phyloP scores from a whole-genome alignment of 2,329 filamentous ascomycete genomes.

The Fusarium gaditjirri region DNA sequence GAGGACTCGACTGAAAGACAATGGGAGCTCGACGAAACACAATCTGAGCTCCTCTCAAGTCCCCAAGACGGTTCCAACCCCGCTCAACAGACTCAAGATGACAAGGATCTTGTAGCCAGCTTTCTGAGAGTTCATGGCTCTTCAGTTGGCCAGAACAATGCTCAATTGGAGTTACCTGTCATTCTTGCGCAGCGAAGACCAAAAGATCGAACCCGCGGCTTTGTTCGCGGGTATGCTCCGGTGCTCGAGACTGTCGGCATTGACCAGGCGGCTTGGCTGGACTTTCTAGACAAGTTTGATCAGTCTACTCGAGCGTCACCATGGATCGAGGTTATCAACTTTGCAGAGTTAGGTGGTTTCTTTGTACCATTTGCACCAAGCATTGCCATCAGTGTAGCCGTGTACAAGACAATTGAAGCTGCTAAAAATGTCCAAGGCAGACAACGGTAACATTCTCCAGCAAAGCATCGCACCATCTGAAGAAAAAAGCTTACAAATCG shows the following conservation, averaged over 20 bases:
- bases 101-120: background rate
- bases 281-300: constrained; percentile 19
- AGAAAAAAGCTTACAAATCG: background rate
- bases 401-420: background rate
- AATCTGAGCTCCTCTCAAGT: background rate
- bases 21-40: constrained; percentile 15
- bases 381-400: constrained; percentile 14
- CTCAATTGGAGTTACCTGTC: constrained; percentile 2
- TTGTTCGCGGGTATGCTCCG: constrained; percentile 16
- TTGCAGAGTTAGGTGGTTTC: constrained; percentile 11
- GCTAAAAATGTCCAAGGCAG: constrained; percentile 10
- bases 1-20: constrained; percentile 1
- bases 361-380: constrained; percentile 10
- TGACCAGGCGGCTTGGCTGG: constrained; percentile 7
- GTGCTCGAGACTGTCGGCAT: constrained; percentile 2
- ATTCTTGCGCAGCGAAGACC: constrained; percentile 14
- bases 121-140: constrained; percentile 1
- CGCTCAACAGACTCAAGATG: background rate
- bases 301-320: constrained; percentile 1
- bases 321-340: constrained; percentile 17
- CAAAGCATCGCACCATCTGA: accelerated
- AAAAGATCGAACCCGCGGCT: constrained; percentile 15
- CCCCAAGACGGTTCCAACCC: background rate
- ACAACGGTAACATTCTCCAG: background rate
- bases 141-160: no score